Evolutionary conservation across 495 filamentous ascomycete species (phyloP).

Genomic region (Neurospora hispaniola): DNA sequence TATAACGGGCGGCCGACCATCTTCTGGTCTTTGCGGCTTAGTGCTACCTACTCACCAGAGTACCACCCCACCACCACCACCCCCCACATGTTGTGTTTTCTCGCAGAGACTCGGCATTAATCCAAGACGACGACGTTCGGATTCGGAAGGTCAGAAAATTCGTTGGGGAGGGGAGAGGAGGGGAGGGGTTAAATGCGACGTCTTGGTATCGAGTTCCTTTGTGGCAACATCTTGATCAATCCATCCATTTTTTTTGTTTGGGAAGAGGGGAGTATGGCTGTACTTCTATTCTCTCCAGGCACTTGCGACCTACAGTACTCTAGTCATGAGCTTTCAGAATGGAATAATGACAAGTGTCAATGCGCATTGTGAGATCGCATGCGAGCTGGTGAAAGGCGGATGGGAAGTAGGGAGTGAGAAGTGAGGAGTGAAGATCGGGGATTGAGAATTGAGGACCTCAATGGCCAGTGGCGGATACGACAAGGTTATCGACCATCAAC

Average conservation of each 20-base stretch:
- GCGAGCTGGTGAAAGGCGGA: not conserved
- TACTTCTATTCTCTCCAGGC: no score
- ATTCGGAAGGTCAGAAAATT: not conserved
- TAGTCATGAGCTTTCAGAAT: not conserved
- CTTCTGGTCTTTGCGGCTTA: no score
- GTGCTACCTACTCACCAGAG: no score
- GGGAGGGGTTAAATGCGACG: not conserved
- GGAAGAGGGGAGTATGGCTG: not conserved
- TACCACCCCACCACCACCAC: no score
- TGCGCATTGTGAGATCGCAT: not conserved
- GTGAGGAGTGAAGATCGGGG: not conserved
- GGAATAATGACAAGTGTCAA: not conserved
- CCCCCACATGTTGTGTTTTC: not conserved
- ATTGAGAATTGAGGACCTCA: not conserved
- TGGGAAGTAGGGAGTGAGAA: not conserved
- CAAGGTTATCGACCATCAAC: not conserved
- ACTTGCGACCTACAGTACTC: no score
- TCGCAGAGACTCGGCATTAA: not conserved
- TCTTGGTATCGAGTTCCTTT: not conserved
- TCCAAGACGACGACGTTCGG: not conserved
- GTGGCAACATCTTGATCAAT: no score
- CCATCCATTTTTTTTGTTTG: no score
- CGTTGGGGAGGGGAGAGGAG: not conserved
- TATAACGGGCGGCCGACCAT: no score
- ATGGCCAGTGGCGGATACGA: not conserved